A percentile compares a stretch with the other conserved stretches of the same genome.
These are phyloP conservation scores for Phytopythium oedochilum DNA, from an alignment of 352 stramenopile species.

Conservation along the genomic window DNA sequence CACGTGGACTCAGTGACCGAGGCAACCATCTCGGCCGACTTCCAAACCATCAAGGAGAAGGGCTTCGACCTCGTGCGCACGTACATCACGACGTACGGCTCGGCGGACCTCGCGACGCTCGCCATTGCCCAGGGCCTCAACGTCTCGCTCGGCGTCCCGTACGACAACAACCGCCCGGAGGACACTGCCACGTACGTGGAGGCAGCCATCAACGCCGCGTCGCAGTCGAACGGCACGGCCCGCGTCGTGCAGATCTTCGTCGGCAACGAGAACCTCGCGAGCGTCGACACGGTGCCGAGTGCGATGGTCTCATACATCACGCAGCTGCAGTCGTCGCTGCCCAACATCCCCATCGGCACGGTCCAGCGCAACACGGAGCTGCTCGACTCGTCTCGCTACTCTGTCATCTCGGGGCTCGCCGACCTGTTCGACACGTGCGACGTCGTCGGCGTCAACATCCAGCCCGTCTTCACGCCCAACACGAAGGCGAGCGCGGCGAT, in stretches of 20 bases:
- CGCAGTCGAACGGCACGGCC: conserved; percentile 22
- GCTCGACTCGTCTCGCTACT: conserved; percentile 31
- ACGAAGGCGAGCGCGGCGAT: conserved; percentile 35
- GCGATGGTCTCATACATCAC: conserved; percentile 39
- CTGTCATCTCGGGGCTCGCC: conserved; percentile 21
- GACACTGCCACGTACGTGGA: conserved; percentile 29
- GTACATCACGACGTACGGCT: conserved; percentile 39
- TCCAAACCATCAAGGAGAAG: conserved; percentile 37
- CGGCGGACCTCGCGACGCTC: conserved; percentile 33
- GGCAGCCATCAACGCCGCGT: conserved; percentile 23
- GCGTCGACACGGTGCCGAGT: conserved; percentile 19
- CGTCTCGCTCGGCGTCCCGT: conserved; percentile 40
- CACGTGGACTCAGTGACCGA: conserved; percentile 29
- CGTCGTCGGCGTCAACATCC: conserved; percentile 68
- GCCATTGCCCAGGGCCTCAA: conserved; percentile 41
- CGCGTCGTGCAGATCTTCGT: conserved; percentile 52
- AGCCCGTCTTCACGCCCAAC: conserved; percentile 47
- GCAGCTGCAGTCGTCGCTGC: conserved; percentile 23
- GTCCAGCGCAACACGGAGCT: conserved; percentile 50
- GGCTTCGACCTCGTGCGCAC: conserved; percentile 42
- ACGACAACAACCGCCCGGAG: conserved; percentile 25
- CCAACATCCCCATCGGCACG: conserved; percentile 29
- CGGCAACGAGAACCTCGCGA: conserved; percentile 53
- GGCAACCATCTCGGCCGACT: conserved; percentile 33
- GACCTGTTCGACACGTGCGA: conserved; percentile 52